Conservation (phyloP, 352 stramenopile genomes). For the Phytophthora rubi region DNA sequence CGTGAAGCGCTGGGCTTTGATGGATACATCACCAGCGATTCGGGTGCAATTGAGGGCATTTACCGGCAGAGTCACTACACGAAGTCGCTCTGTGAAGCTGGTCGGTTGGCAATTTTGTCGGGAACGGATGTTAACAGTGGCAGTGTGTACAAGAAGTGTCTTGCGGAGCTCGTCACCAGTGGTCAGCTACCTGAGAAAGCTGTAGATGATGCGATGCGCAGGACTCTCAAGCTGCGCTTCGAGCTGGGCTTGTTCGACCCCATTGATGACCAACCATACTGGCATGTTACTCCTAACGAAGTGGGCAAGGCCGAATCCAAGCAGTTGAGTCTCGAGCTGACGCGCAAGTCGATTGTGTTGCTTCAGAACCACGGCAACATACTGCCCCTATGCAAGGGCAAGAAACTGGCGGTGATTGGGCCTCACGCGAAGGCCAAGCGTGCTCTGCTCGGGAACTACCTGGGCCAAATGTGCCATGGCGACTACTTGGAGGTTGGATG, state of each 20-base stretch:
- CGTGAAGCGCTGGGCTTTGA: constrained; percentile 86
- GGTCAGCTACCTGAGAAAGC: constrained; percentile 55
- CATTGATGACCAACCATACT: constrained; percentile 85
- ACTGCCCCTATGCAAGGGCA: constrained; percentile 69
- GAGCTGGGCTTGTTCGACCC: constrained; percentile 93
- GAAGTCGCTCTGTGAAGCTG: constrained; percentile 70
- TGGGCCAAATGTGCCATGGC: constrained; percentile 58
- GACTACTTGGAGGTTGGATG: constrained; percentile 62
- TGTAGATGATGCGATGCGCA: constrained; percentile 65
- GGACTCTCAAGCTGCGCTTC: constrained; percentile 89
- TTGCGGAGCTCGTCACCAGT: constrained; percentile 59
- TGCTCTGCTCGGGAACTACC: constrained; percentile 83
- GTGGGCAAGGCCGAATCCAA: constrained; percentile 76
- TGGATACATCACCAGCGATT: constrained; percentile 96
- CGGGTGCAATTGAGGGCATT: constrained; percentile 89
- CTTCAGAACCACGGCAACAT: constrained; percentile 89
- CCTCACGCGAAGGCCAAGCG: constrained; percentile 64
- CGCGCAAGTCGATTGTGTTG: constrained; percentile 92
- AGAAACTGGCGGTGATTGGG: constrained; percentile 75
- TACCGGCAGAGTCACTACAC: constrained; percentile 82
- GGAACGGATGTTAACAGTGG: constrained; percentile 91
- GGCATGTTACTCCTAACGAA: constrained; percentile 67
- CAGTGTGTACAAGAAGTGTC: constrained; percentile 80
- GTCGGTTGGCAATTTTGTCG: constrained; percentile 62
- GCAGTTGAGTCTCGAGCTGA: constrained; percentile 71